phyloP scores from a whole-genome alignment of 192 early-diverging fungal species.

The Coemansia sp. region DNA sequence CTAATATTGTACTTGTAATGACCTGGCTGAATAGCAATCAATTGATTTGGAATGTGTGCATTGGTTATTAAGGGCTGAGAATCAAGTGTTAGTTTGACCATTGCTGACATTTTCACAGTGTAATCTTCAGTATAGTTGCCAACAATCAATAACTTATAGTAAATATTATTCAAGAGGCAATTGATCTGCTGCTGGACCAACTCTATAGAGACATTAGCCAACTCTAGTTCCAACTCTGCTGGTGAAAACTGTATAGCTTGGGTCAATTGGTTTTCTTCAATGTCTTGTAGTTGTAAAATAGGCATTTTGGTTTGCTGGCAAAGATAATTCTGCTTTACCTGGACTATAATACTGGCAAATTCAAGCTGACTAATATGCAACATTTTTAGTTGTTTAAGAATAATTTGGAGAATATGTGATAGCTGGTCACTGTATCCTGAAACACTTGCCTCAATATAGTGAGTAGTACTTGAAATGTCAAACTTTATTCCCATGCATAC shows the following conservation, averaged over 20 bases:
- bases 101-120: constrained; percentile 58
- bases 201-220: background rate
- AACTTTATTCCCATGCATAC: background rate
- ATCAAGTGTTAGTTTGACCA: constrained; percentile 55
- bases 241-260: background rate
- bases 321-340: background rate
- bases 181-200: background rate
- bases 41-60: background rate
- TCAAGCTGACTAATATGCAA: background rate
- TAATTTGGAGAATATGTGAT: background rate
- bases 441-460: background rate
- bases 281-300: background rate
- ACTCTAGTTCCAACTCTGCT: background rate
- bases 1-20: constrained; percentile 15
- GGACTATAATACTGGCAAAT: background rate
- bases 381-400: background rate
- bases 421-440: background rate
- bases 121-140: constrained; percentile 72
- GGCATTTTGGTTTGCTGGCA: background rate
- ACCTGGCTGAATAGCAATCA: constrained; percentile 19
- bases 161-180: constrained; percentile 24
- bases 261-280: background rate
- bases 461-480: background rate
- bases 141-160: constrained; percentile 71
- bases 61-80: constrained; percentile 52